phyloP scores from a whole-genome alignment of 371 early-diverging fungal genomes.

The Vittaforma corneae region DNA sequence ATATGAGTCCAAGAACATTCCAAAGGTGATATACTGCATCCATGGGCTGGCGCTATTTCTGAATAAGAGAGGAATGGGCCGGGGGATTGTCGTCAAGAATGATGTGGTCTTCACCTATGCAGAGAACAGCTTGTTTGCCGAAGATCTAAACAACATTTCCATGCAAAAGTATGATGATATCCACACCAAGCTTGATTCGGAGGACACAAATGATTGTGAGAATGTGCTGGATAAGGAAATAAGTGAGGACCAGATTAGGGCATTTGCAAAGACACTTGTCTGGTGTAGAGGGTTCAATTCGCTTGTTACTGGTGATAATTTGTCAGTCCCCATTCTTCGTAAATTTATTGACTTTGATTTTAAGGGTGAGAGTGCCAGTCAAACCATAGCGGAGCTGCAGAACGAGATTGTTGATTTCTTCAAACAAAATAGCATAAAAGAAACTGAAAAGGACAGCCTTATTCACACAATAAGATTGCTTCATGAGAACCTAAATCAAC shows the following conservation, averaged over 20 bases:
- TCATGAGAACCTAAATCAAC: constrained; percentile 79
- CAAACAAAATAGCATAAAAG: constrained; percentile 71
- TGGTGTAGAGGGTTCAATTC: constrained; percentile 37
- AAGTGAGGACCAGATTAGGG: constrained; percentile 1
- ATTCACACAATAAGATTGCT: constrained; percentile 88
- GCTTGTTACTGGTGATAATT: constrained; percentile 25
- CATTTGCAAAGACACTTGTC: constrained; percentile 27
- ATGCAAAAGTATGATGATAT: constrained; percentile 49
- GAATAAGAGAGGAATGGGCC: constrained; percentile 30
- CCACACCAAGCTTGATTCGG: constrained; percentile 1
- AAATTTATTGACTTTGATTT: constrained; percentile 33
- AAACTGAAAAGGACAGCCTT: constrained; percentile 69
- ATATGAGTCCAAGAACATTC: constrained; percentile 96
- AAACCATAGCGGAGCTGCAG: constrained; percentile 49
- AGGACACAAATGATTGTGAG: background rate
- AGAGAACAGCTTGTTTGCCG: constrained; percentile 43
- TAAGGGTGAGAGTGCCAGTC: constrained; percentile 59
- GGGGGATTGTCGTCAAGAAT: constrained; percentile 39
- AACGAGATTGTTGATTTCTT: constrained; percentile 62
- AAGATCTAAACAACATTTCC: constrained; percentile 45
- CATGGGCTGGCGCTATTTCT: constrained; percentile 77
- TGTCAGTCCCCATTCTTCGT: constrained; percentile 19
- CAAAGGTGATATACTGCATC: constrained; percentile 95
- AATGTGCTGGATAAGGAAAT: background rate
- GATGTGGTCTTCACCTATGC: constrained; percentile 49